phyloP scores from a whole-genome alignment of 2,329 filamentous ascomycete genomes.

The Ophiocordyceps camponoti-floridani region DNA sequence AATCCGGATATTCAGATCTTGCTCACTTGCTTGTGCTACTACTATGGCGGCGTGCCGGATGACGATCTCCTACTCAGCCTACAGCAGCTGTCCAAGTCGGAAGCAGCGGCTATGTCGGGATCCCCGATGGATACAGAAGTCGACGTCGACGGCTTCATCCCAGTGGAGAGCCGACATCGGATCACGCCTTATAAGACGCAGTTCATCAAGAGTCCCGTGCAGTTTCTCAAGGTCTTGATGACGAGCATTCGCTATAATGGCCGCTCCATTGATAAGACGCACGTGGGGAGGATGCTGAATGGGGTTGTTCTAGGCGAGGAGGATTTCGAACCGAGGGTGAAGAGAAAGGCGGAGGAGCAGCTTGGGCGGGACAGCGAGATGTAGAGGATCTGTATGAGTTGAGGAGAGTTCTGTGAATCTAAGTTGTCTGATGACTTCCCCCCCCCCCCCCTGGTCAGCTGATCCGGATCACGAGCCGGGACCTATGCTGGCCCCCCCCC shows the following conservation, averaged over 20 bases:
- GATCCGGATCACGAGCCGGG: too few species aligned
- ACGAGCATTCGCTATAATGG: background rate
- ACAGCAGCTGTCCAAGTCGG: conserved; percentile 24
- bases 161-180: background rate
- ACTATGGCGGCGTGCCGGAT: conserved; percentile 31
- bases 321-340: background rate
- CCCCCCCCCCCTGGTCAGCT: too few species aligned
- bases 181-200: background rate
- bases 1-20: conserved; percentile 37
- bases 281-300: background rate
- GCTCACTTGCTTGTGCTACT: conserved; percentile 34
- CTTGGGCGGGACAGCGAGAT: background rate
- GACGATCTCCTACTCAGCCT: conserved; percentile 29
- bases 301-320: background rate
- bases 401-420: background rate
- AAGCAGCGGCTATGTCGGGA: conserved; percentile 23
- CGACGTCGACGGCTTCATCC: background rate
- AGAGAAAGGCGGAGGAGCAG: background rate
- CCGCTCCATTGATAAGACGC: background rate
- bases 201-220: background rate
- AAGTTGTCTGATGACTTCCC: background rate
- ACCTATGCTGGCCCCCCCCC: background rate
- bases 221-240: background rate
- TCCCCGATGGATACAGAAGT: background rate
- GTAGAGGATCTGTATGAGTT: background rate